Evolutionary conservation across 2,329 filamentous ascomycete genomes (phyloP).

Genomic region (Scopulariopsis brevicaulis): DNA sequence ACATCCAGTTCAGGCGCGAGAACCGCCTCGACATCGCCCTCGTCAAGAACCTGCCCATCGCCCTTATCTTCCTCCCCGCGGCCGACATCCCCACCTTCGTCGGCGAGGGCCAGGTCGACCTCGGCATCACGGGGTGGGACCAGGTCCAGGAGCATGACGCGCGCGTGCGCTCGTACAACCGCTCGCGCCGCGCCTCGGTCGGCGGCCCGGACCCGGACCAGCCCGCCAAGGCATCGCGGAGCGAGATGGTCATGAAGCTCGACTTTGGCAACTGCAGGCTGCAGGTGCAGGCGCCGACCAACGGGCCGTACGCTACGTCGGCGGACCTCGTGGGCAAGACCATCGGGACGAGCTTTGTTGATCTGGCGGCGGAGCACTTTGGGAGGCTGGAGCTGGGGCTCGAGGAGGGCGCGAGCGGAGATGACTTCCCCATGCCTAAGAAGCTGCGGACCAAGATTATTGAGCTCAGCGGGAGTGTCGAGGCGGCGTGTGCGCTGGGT

Average conservation of each 20-base stretch:
- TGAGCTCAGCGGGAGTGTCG: slow-evolving; percentile 91
- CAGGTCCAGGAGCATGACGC: slow-evolving; percentile 87
- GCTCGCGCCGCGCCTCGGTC: slow-evolving; percentile 34
- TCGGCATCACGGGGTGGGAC: slow-evolving; percentile 90
- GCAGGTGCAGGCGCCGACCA: slow-evolving; percentile 92
- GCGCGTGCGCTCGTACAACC: slow-evolving; percentile 35
- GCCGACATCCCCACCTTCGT: slow-evolving; percentile 97
- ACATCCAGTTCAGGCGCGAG: slow-evolving; percentile 94
- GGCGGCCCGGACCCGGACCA: slow-evolving; percentile 14
- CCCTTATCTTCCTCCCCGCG: slow-evolving; percentile 91
- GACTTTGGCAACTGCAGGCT: slow-evolving; percentile 86
- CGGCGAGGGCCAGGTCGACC: slow-evolving; percentile 82
- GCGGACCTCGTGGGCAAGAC: slow-evolving; percentile 83
- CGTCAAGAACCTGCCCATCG: slow-evolving; percentile 92
- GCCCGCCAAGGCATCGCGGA: background rate
- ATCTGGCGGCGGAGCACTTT: slow-evolving; percentile 77
- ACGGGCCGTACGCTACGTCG: slow-evolving; percentile 58
- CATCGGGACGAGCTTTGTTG: slow-evolving; percentile 90
- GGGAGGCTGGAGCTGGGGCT: slow-evolving; percentile 55
- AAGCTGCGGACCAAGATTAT: slow-evolving; percentile 80
- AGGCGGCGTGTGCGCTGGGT: slow-evolving; percentile 89
- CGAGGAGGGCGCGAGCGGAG: slow-evolving; percentile 25
- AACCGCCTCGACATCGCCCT: slow-evolving; percentile 93
- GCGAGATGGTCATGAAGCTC: slow-evolving; percentile 69
- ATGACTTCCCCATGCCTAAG: slow-evolving; percentile 18